phyloP scores from a whole-genome alignment of 2,329 filamentous ascomycete genomes.

The Huntiella abstrusa region DNA sequence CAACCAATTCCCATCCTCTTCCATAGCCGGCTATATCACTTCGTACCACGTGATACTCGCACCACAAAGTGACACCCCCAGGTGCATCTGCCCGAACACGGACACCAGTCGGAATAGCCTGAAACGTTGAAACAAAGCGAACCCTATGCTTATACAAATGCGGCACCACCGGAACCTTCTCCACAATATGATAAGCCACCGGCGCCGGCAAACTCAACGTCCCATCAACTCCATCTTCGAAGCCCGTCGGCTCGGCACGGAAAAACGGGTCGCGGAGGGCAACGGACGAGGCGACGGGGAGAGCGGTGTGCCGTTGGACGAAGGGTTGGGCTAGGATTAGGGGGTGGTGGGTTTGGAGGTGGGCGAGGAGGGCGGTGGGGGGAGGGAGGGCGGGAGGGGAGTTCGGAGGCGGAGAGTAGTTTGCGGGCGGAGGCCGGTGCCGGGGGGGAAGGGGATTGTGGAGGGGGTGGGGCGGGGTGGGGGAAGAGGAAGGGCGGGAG shows the following conservation, averaged over 20 bases:
- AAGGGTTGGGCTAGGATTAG: conserved; percentile 24
- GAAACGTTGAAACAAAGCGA: conserved; percentile 25
- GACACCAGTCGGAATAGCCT: conserved; percentile 22
- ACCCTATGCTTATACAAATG: conserved; percentile 23
- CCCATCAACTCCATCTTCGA: not conserved
- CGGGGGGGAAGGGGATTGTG: too few relatives aligned
- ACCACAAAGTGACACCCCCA: conserved; percentile 25
- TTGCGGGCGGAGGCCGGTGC: too few relatives aligned
- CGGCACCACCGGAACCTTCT: conserved; percentile 21
- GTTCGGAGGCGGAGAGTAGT: too few relatives aligned
- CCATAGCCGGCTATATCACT: not conserved
- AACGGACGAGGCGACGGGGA: conserved; percentile 17
- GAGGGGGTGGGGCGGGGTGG: too few relatives aligned
- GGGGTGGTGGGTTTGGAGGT: conserved; percentile 23
- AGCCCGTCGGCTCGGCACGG: conserved; percentile 10
- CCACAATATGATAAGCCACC: conserved; percentile 18
- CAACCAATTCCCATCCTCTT: conserved; percentile 16
- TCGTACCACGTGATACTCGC: conserved; percentile 15
- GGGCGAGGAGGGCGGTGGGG: conserved; percentile 20
- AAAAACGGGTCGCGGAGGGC: conserved; percentile 25
- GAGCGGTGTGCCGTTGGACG: conserved; percentile 20
- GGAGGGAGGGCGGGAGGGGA: too few relatives aligned
- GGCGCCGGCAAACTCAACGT: conserved; percentile 11
- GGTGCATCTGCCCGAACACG: conserved; percentile 25
- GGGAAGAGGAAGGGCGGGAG: too few relatives aligned